Evolutionary conservation across 352 stramenopile species (phyloP).

Genomic region (Saprolegnia diclina): DNA sequence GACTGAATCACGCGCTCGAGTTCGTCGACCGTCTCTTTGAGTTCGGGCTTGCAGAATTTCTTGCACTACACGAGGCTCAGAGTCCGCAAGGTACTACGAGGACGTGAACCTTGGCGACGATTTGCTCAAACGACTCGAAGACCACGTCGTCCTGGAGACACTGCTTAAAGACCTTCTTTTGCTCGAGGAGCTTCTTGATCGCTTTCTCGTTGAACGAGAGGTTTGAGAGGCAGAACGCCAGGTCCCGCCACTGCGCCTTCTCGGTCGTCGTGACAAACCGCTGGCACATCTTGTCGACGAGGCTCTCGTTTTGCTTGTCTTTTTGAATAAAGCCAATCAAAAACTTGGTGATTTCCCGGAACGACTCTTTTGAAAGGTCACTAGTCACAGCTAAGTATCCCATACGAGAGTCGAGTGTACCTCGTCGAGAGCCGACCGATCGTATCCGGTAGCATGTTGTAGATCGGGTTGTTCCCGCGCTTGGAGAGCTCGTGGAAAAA

Average conservation of each 20-base stretch:
- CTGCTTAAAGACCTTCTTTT: constrained; percentile 83
- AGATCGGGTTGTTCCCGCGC: constrained; percentile 95
- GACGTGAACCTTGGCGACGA: constrained; percentile 76
- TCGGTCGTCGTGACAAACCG: constrained; percentile 85
- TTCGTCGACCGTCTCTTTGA: constrained; percentile 70
- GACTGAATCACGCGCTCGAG: constrained; percentile 48
- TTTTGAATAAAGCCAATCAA: constrained; percentile 97
- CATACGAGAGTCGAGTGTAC: constrained; percentile 29
- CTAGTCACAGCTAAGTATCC: constrained; percentile 33
- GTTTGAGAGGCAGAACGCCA: constrained; percentile 94
- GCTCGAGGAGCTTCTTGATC: constrained; percentile 89
- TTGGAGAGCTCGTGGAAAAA: constrained; percentile 97
- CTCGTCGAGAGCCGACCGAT: constrained; percentile 88
- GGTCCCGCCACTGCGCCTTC: constrained; percentile 64
- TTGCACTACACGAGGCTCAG: constrained; percentile 21
- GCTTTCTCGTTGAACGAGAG: constrained; percentile 93
- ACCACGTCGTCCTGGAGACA: constrained; percentile 88
- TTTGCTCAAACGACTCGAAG: constrained; percentile 83
- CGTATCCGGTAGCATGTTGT: constrained; percentile 98
- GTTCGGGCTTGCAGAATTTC: constrained; percentile 40
- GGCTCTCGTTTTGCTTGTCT: constrained; percentile 86
- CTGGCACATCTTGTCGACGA: constrained; percentile 92
- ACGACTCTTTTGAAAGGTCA: constrained; percentile 81
- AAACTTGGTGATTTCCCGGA: constrained; percentile 93
- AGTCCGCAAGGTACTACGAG: constrained; percentile 17